phyloP scores from a whole-genome alignment of 306 rosid species.

The Ochetophila trinervis region DNA sequence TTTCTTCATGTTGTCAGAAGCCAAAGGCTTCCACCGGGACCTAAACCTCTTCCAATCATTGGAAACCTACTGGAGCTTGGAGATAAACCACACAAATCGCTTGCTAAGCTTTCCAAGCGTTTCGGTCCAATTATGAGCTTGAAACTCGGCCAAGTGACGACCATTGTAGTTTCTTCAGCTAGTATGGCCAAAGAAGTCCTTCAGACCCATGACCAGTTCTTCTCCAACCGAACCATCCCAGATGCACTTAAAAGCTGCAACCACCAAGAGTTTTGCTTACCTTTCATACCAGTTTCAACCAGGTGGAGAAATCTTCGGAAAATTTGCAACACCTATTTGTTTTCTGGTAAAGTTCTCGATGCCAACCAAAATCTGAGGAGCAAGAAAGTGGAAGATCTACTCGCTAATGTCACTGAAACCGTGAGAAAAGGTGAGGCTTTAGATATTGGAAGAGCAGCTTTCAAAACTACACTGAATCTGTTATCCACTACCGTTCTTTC shows the following conservation, averaged over 20 bases:
- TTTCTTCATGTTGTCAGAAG: not conserved
- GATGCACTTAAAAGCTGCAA: slow-evolving; percentile 4
- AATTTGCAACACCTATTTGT: slow-evolving; percentile 20
- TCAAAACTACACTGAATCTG: slow-evolving; percentile 7
- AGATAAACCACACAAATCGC: slow-evolving; percentile 35
- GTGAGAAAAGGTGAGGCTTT: not conserved
- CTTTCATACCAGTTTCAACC: slow-evolving; percentile 30
- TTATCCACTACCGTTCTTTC: slow-evolving; percentile 16
- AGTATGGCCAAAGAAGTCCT: slow-evolving; percentile 28
- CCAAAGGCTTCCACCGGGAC: slow-evolving; percentile 47
- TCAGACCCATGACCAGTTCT: slow-evolving; percentile 25
- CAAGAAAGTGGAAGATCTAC: slow-evolving; percentile 11
- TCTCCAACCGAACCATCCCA: slow-evolving; percentile 32
- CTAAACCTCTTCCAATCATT: slow-evolving; percentile 35
- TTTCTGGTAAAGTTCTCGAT: not conserved
- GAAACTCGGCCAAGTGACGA: slow-evolving; percentile 32
- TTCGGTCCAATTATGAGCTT: slow-evolving; percentile 39
- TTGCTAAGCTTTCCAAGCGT: slow-evolving; percentile 28
- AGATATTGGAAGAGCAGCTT: slow-evolving; percentile 16
- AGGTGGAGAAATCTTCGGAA: slow-evolving; percentile 37
- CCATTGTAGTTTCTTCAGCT: slow-evolving; percentile 31
- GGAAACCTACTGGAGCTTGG: slow-evolving; percentile 47
- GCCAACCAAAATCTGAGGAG: not conserved
- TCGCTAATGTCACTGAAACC: not conserved
- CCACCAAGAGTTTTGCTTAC: slow-evolving; percentile 19